Evolutionary conservation across 495 filamentous ascomycete genomes (phyloP).

Genomic region (Lophium mytilinum): DNA sequence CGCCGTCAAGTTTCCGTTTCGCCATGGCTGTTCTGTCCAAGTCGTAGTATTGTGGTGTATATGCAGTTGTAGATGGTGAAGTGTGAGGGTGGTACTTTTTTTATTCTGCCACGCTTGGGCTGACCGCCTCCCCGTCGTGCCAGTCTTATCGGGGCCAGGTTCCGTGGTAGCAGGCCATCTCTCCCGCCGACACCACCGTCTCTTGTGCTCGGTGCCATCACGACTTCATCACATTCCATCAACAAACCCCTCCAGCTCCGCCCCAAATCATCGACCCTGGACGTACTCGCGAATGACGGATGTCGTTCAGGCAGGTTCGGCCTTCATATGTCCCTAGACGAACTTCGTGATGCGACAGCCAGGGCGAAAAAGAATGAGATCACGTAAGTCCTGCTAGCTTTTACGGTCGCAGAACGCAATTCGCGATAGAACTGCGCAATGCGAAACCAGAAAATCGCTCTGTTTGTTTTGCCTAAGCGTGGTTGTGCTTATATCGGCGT

Average conservation of each 20-base stretch:
- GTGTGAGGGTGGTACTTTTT: background rate
- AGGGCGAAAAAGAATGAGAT: constrained; percentile 55
- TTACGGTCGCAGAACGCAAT: constrained; percentile 23
- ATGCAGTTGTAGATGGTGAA: background rate
- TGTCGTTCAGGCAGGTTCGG: constrained; percentile 47
- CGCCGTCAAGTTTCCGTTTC: constrained; percentile 63
- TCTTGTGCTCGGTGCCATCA: background rate
- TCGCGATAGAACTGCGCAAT: constrained; percentile 18
- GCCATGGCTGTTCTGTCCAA: constrained; percentile 42
- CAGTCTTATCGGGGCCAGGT: too few species aligned
- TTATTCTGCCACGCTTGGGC: too few species aligned
- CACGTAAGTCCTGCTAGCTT: constrained; percentile 42
- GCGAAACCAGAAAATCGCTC: constrained; percentile 35
- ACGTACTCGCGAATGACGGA: constrained; percentile 45
- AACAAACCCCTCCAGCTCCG: constrained; percentile 17
- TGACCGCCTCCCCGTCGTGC: background rate
- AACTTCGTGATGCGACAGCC: constrained; percentile 48
- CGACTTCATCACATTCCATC: constrained; percentile 15
- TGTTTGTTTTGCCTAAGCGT: constrained; percentile 16
- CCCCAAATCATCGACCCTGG: constrained; percentile 40
- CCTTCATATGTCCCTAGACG: constrained; percentile 36
- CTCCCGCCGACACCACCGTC: background rate
- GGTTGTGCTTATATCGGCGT: constrained; percentile 31
- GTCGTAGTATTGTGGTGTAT: background rate
- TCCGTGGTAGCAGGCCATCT: too few species aligned